A percentile compares a stretch with the other conserved stretches of the same genome.
These are phyloP conservation scores for Domatiomyces globalis DNA, from an alignment of 2,329 filamentous ascomycete genomes.

Conservation along the genomic window DNA sequence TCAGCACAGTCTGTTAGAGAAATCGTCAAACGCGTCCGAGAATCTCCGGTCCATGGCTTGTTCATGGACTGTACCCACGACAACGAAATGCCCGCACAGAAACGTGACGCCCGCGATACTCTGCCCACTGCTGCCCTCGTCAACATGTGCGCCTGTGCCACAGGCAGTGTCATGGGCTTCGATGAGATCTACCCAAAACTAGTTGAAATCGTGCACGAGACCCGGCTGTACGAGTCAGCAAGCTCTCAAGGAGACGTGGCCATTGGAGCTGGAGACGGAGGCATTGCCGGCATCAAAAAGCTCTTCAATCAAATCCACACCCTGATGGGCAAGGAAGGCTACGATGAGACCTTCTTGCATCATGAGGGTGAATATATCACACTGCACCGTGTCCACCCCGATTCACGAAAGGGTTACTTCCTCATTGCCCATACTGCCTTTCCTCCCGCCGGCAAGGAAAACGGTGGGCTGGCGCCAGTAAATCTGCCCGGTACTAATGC, in stretches of 20 bases:
- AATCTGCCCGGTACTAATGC: slow-evolving; percentile 71
- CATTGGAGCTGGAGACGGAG: slow-evolving; percentile 56
- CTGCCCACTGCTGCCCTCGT: slow-evolving; percentile 87
- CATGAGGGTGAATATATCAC: slow-evolving; percentile 95
- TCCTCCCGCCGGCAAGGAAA: slow-evolving; percentile 73
- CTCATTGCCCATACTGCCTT: slow-evolving; percentile 93
- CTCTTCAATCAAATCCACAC: slow-evolving; percentile 89
- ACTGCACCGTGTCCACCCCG: slow-evolving; percentile 84
- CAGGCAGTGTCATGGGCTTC: slow-evolving; percentile 93
- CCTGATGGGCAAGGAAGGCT: slow-evolving; percentile 87
- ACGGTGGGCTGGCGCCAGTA: slow-evolving; percentile 65
- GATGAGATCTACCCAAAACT: slow-evolving; percentile 90
- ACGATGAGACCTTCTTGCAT: slow-evolving; percentile 90
- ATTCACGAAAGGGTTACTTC: slow-evolving; percentile 86
- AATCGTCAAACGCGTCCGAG: slow-evolving; percentile 65
- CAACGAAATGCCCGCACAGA: slow-evolving; percentile 91
- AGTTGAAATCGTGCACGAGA: slow-evolving; percentile 87
- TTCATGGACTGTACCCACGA: slow-evolving; percentile 99
- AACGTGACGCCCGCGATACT: slow-evolving; percentile 84
- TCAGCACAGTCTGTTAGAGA: slow-evolving; percentile 32
- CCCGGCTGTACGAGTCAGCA: slow-evolving; percentile 62
- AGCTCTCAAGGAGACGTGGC: slow-evolving; percentile 52
- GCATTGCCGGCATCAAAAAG: slow-evolving; percentile 83
- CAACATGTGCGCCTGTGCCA: slow-evolving; percentile 87
- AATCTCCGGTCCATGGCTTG: slow-evolving; percentile 77